A percentile compares a stretch with the other conserved stretches of the same genome.
Evolutionary conservation across 495 filamentous ascomycete genomes (phyloP).

Genomic region (Aspergillus nidulans): DNA sequence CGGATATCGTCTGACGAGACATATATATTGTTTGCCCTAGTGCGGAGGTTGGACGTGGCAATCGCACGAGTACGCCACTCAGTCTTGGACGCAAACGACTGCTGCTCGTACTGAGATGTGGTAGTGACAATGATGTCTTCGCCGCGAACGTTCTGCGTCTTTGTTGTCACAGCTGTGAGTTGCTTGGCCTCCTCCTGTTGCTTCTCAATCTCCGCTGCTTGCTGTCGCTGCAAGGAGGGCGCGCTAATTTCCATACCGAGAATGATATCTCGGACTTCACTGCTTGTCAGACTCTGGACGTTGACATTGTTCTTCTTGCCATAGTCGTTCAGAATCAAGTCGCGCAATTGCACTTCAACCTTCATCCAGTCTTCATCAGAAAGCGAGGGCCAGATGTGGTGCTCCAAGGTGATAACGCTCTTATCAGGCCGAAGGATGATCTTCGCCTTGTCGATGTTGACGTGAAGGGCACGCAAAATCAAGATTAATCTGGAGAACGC

Average conservation of each 20-base stretch:
- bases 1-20: slow-evolving; percentile 90
- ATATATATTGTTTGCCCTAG: slow-evolving; percentile 96
- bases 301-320: slow-evolving; percentile 99
- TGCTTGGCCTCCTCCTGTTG: slow-evolving; percentile 96
- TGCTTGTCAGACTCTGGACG: slow-evolving; percentile 90
- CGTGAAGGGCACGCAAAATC: slow-evolving; percentile 92
- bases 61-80: slow-evolving; percentile 98
- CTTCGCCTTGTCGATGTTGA: slow-evolving; percentile 98
- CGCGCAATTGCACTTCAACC: slow-evolving; percentile 92
- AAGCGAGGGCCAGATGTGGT: slow-evolving; percentile 96
- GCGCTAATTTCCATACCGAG: slow-evolving; percentile 99
- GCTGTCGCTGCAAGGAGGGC: slow-evolving; percentile 96
- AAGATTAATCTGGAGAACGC: slow-evolving; percentile 95
- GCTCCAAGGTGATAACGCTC: slow-evolving; percentile 96
- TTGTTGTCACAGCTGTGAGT: slow-evolving; percentile 94
- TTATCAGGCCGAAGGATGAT: slow-evolving; percentile 96
- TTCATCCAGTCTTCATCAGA: slow-evolving; percentile 99
- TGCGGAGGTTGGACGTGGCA: slow-evolving; percentile 92
- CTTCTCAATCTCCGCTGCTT: slow-evolving; percentile 98
- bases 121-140: slow-evolving; percentile 99
- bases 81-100: slow-evolving; percentile 96
- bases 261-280: slow-evolving; percentile 97
- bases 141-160: slow-evolving; percentile 95
- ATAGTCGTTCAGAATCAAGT: slow-evolving; percentile 96
- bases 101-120: slow-evolving; percentile 93